Base-by-base conservation (phyloP, 1,284 basidiomycete species). In the Ceratobasidium sp. region DNA sequence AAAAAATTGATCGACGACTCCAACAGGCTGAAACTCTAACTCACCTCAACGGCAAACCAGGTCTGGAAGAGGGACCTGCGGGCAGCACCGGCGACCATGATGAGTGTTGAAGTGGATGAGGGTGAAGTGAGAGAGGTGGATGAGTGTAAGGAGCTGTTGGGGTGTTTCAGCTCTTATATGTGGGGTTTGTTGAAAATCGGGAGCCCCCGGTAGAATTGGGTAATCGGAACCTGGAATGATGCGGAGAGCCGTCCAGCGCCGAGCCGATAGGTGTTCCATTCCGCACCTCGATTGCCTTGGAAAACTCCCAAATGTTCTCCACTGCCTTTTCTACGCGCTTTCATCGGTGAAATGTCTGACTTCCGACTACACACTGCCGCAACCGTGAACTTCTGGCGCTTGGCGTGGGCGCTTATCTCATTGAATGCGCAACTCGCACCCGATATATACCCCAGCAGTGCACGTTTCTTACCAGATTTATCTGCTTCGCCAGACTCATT, bases 31-130 rank as follows among this genome's bases (percentile, higher is more conserved):
- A 23, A 30, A 41, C 50, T 20, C 18, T 10, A n/a, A 84, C 86
- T 38, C 79, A 93, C 93, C 92, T 94, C 93, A 81, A 94, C 87
- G 86, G 93, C 93, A 82, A 88, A 94, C 93, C 93, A 94, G 86
- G 94, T 79, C 62, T 78, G 67, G 62, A 78, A 55, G 65, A 79
- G 78, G 67, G 79, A 59, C 76, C 71, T 79, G 68, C 77, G 77
- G 52, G 77, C 77, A 44, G 70, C 68, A 33, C 60, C 55, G 27
- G 59, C 59, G 38, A 78, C 77, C 77, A 78, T 78, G 44, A 35
- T 74, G 46, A 71, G 12, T 16, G 23, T 46, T 57, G 3, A 27
- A 33, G 62, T 52, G 60, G 30, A 16, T 41, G 38, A 41, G 38
- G 38, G 10, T 41, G 38, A 10, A 41, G 38, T 41, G 38, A 41